A percentile compares a stretch with the other conserved stretches of the same genome.
These are phyloP conservation scores for Leptographium wingfieldii DNA, from an alignment of 2,329 filamentous ascomycete species.

Conservation along the genomic window DNA sequence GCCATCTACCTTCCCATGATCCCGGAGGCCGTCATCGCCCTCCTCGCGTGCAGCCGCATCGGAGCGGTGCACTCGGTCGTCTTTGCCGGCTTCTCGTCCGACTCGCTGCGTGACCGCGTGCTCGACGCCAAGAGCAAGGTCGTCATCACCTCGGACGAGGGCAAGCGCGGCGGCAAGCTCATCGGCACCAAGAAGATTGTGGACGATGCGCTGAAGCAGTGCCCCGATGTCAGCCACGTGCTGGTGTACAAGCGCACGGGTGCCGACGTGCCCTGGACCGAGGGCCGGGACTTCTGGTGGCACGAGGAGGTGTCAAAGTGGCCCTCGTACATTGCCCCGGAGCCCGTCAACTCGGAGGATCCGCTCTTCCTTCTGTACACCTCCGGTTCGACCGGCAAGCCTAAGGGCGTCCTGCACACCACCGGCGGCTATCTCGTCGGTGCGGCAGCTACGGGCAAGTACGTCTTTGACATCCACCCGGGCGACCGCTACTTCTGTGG, in stretches of 20 bases:
- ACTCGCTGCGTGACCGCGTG: constrained; percentile 90
- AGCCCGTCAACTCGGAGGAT: constrained; percentile 84
- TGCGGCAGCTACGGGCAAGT: constrained; percentile 88
- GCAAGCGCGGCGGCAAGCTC: constrained; percentile 92
- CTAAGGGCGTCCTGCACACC: constrained; percentile 97
- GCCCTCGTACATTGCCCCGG: constrained; percentile 81
- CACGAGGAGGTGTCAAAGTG: constrained; percentile 97
- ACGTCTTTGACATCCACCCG: constrained; percentile 96
- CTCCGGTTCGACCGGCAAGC: constrained; percentile 94
- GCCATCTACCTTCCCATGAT: constrained; percentile 99
- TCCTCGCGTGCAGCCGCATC: constrained; percentile 83
- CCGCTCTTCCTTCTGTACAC: constrained; percentile 97
- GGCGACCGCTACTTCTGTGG: constrained; percentile 93
- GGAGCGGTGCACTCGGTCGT: constrained; percentile 95
- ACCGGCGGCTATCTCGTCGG: constrained; percentile 92
- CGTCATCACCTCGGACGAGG: constrained; percentile 94
- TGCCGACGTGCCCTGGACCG: constrained; percentile 80
- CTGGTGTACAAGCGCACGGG: constrained; percentile 94
- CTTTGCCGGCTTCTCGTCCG: constrained; percentile 93
- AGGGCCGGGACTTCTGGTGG: constrained; percentile 91
- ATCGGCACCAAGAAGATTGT: constrained; percentile 99
- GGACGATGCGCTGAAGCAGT: constrained; percentile 93
- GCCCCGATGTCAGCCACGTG: constrained; percentile 72
- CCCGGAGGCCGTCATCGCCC: constrained; percentile 82
- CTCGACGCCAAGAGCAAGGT: constrained; percentile 83